Percentiles rank a stretch among this genome's conserved stretches.
These are phyloP conservation scores for Omphalea diandra DNA, from an alignment of 441 rosid genomes.

Conservation along the genomic window DNA sequence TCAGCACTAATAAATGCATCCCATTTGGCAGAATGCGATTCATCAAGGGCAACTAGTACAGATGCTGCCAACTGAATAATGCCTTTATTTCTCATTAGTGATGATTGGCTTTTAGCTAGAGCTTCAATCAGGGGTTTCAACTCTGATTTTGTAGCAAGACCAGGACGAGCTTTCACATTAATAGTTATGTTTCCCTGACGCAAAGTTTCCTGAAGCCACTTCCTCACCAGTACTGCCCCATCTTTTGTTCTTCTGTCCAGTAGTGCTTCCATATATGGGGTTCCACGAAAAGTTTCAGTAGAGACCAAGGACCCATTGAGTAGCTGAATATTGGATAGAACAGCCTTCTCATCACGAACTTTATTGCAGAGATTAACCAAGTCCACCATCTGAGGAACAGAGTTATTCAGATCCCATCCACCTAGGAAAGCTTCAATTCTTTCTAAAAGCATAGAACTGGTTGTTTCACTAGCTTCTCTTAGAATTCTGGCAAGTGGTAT, in stretches of 20 bases:
- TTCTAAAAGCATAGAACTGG: constrained; percentile 44
- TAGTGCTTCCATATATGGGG: constrained; percentile 82
- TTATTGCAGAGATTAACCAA: constrained; percentile 35
- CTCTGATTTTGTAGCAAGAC: constrained; percentile 62
- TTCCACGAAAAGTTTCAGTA: constrained; percentile 71
- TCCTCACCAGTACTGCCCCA: constrained; percentile 77
- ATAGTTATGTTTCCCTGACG: constrained; percentile 56
- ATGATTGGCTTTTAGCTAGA: constrained; percentile 59
- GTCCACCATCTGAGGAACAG: constrained; percentile 35
- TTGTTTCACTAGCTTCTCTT: constrained; percentile 41
- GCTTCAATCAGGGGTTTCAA: constrained; percentile 65
- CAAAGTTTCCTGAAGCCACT: constrained; percentile 88
- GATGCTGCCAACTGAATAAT: constrained; percentile 85
- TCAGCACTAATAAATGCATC: constrained; percentile 86
- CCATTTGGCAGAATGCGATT: constrained; percentile 67
- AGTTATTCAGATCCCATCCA: constrained; percentile 64
- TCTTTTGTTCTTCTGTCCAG: constrained; percentile 84
- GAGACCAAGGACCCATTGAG: constrained; percentile 70
- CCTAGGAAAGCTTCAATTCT: constrained; percentile 59
- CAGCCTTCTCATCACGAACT: constrained; percentile 32
- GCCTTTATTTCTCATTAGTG: constrained; percentile 70
- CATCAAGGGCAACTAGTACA: constrained; percentile 58
- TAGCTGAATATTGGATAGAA: constrained; percentile 37
- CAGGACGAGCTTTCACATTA: constrained; percentile 69
- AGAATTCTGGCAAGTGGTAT: constrained; percentile 70